Base-by-base conservation (phyloP, 169 alveolate genomes). In the Cryptosporidium sp. region DNA sequence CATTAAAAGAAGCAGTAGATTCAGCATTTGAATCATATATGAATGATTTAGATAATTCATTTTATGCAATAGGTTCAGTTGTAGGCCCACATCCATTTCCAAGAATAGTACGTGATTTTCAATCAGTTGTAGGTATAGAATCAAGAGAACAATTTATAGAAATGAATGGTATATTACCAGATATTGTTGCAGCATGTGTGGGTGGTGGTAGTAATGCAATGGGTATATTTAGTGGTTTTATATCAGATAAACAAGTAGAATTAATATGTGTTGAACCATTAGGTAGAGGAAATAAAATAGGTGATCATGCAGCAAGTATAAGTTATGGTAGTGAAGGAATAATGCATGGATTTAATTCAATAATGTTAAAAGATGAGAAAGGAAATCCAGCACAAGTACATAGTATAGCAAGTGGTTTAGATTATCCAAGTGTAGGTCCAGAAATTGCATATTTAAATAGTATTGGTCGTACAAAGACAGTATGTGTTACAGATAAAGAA, bases 161-260 rank as follows among this genome's bases (percentile, higher is more conserved):
- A 39, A 39, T 39, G 43, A 39, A 39, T 39, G 43, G 43, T 39
- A 39, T 39, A 39, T 65, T 87, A 10, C 93, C 93, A 0, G 93
- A 23, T 39, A 3, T 48, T 12, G 86, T 87, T 29, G 85, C 70
- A 29, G 93, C 91, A 23, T 84, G 91, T 26, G 93, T 87, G 41
- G 93, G 93, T 12, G 93, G 93, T 39, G 93, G 93, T 41, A 69
- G 86, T 86, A 87, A 87, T 21, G 85, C 85, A 62, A 87, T 87
- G 70, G 93, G 93, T 69, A 84, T 87, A 85, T 87, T 87, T 74
- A 69, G 55, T 23, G 86, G 86, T 58, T 87, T 87, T 85, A 59
- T 87, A 43, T 86, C 45, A 23, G 93, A 87, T 85, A 59, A 84
- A 71, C 58, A 51, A 16, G 87, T 75, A 12, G 55, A 75, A 52